phyloP scores from a whole-genome alignment of 2,329 filamentous ascomycete genomes.

The Cercospora sp. region DNA sequence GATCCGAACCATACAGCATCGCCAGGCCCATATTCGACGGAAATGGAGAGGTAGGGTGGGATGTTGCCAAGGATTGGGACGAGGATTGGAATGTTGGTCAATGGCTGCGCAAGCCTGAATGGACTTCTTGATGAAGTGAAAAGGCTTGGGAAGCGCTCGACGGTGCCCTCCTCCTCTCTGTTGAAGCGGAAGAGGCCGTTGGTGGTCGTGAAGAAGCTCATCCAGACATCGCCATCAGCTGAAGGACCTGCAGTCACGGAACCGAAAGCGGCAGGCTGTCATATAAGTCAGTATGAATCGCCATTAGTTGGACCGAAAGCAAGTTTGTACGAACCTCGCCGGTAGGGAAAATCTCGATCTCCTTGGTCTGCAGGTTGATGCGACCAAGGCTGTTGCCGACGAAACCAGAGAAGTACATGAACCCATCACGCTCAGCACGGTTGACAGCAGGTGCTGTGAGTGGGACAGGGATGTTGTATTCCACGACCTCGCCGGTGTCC shows the following conservation, averaged over 20 bases:
- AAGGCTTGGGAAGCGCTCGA: constrained; percentile 18
- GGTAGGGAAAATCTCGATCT: constrained; percentile 27
- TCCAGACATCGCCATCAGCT: constrained; percentile 26
- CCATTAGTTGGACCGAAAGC: neutral
- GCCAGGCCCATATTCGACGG: constrained; percentile 22
- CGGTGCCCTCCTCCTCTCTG: constrained; percentile 13
- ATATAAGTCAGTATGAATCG: neutral
- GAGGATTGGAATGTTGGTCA: neutral
- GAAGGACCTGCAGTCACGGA: constrained; percentile 23
- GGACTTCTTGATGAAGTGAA: neutral
- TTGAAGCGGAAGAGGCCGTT: constrained; percentile 16
- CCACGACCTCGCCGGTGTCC: constrained; percentile 22
- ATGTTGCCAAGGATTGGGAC: constrained; percentile 12
- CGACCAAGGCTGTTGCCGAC: constrained; percentile 27
- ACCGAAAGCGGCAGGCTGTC: constrained; percentile 17
- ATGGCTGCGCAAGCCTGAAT: neutral
- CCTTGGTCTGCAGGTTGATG: constrained; percentile 25
- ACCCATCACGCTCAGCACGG: constrained; percentile 26
- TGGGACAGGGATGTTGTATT: constrained; percentile 23
- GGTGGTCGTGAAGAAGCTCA: constrained; percentile 23
- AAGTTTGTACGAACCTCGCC: neutral
- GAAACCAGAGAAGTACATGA: constrained; percentile 29
- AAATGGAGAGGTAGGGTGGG: constrained; percentile 23
- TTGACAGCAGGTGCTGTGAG: constrained; percentile 28
- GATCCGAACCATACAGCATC: constrained; percentile 17